Conservation (phyloP, 305 asterid genomes). For the Euphrasia arctica region DNA sequence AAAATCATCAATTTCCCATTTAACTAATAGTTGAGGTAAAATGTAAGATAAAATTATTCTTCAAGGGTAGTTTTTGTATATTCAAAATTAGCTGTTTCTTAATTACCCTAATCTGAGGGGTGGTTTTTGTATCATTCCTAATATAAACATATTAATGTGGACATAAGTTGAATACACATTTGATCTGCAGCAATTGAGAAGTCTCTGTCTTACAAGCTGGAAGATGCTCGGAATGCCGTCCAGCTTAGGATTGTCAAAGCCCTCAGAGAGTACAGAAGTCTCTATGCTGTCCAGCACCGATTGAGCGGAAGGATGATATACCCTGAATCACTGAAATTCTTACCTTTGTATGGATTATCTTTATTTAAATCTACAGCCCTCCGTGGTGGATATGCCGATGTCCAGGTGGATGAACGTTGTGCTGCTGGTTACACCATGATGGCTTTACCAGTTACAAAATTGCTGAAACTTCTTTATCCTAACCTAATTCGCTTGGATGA, state of each 20-base stretch:
- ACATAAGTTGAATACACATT: slow-evolving; percentile 17
- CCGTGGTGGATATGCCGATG: slow-evolving; percentile 87
- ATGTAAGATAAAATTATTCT: too few relatives aligned
- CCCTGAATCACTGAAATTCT: slow-evolving; percentile 76
- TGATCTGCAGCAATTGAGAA: slow-evolving; percentile 86
- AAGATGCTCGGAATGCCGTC: slow-evolving; percentile 68
- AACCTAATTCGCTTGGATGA: slow-evolving; percentile 68
- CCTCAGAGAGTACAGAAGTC: slow-evolving; percentile 82
- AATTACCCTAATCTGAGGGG: slow-evolving; percentile 1
- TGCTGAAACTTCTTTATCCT: slow-evolving; percentile 86
- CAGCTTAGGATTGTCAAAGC: slow-evolving; percentile 76
- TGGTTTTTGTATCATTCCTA: neutral
- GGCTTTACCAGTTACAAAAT: slow-evolving; percentile 74
- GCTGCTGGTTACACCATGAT: slow-evolving; percentile 84
- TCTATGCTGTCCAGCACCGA: slow-evolving; percentile 82
- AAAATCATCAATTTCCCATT: too few relatives aligned
- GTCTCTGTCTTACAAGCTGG: slow-evolving; percentile 74
- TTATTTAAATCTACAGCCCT: slow-evolving; percentile 66
- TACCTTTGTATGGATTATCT: slow-evolving; percentile 73
- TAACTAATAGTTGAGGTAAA: too few relatives aligned
- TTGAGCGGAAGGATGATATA: slow-evolving; percentile 84
- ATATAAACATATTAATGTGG: slow-evolving; percentile 16
- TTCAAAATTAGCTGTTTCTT: slow-evolving; percentile 10
- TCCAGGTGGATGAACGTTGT: slow-evolving; percentile 74
- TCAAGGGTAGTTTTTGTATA: neutral